Base-by-base conservation (phyloP, 345 rosid species). In the Kandelia obovata region DNA sequence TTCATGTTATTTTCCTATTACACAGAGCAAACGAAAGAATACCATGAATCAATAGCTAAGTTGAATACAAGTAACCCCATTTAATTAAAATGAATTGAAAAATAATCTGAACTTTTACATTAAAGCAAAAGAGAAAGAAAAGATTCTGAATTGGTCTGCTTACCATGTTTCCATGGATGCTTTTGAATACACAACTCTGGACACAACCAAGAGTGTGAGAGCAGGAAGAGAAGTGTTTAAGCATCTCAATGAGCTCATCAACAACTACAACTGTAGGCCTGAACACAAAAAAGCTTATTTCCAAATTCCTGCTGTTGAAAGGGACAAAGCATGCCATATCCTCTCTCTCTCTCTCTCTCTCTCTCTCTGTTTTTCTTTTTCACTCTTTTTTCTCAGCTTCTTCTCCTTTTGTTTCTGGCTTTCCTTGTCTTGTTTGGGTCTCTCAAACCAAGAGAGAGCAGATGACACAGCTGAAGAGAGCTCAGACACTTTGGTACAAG, bases 101-200 rank as follows among this genome's bases (percentile, higher is more conserved):
- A 43, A 3, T 11, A 13, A 43, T 11, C 49, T 43, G 1, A 43
- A 43, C 49, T 43, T 13, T 43, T 43, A 43, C 49, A 13, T 15
- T 43, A 15, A 43, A 15, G 49, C 49, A 15, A 43, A 3, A 43
- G 0, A 43, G 19, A 43, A 3, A 43, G 49, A 43, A 13, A 43
- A 13, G 17, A 43, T 43, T 43, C 49, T 43, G 49, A 43, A 43
- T 43, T 43, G 9, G 7, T 17, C 27, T 53, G 11, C 66, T 66
- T 70, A 83, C 91, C 87, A 78, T 65, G 73, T 83, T 84, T 52
- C 91, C 91, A 78, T 87, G 91, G 70, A 87, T 84, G 81, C 91
- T 87, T 72, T 78, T 73, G 81, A 87, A 75, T 16, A 84, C 71
- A 31, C 86, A 83, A 68, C 83, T 84, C 28, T 80, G 87, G 49